A percentile compares a stretch with the other conserved stretches of the same genome.
phyloP scores from a whole-genome alignment of 257 asterid species.

The Solanum piurae region DNA sequence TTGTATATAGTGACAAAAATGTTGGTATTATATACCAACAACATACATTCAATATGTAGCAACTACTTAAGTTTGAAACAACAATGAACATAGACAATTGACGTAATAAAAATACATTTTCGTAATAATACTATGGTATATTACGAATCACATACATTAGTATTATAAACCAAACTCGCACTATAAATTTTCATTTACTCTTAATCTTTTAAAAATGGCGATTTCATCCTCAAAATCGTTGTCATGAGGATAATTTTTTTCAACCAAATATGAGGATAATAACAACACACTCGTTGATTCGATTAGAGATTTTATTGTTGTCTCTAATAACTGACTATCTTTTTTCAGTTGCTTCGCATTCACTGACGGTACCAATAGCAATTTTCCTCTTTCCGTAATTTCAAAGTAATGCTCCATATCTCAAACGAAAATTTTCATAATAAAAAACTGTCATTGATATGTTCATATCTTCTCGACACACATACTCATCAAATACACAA shows the following conservation, averaged over 20 bases:
- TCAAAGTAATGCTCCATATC: neutral
- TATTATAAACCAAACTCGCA: neutral
- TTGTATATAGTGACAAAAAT: neutral
- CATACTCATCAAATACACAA: neutral
- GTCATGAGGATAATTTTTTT: neutral
- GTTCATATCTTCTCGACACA: neutral
- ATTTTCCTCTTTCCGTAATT: neutral
- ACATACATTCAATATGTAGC: neutral
- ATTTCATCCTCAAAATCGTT: neutral
- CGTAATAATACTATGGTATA: no score
- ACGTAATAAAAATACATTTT: neutral
- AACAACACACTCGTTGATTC: neutral
- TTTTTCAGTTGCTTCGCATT: neutral
- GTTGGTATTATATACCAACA: neutral
- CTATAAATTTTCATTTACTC: neutral
- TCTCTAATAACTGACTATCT: neutral
- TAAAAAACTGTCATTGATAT: neutral
- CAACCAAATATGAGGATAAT: neutral
- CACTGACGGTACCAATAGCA: neutral
- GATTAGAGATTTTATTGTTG: neutral
- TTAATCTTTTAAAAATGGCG: neutral
- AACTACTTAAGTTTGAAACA: neutral
- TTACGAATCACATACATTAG: neutral
- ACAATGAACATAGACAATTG: neutral
- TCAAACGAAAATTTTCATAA: neutral